Conservation (phyloP, 176 grass and related monocot genomes). For the bread wheat (Triticum aestivum) region IWGSC_CS_RefSeq_v2.1 NC_057810.1:389295247-389295746, state of each 20-base stretch:
- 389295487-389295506: not conserved
- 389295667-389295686: no score
- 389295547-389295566: no score
- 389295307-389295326: not conserved
- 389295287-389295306: not conserved
- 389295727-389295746: no score
- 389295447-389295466: conserved; percentile 48
- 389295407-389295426: conserved; percentile 21
- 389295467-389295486: conserved; percentile 37
- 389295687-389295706: no score
- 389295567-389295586: no score
- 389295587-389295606: no score
- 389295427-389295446: conserved; percentile 38
- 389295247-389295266: conserved; percentile 23
- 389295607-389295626: no score
- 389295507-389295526: not conserved
- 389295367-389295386: conserved; percentile 36
- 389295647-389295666: no score
- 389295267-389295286: conserved; percentile 4
- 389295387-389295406: conserved; percentile 40
- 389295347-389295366: conserved; percentile 34
- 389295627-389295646: no score
- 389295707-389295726: no score
- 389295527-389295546: not conserved
- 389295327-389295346: not conserved